Conservation (phyloP, 768 basidiomycete genomes). For the Phlebiopsis flavidoalba region DNA sequence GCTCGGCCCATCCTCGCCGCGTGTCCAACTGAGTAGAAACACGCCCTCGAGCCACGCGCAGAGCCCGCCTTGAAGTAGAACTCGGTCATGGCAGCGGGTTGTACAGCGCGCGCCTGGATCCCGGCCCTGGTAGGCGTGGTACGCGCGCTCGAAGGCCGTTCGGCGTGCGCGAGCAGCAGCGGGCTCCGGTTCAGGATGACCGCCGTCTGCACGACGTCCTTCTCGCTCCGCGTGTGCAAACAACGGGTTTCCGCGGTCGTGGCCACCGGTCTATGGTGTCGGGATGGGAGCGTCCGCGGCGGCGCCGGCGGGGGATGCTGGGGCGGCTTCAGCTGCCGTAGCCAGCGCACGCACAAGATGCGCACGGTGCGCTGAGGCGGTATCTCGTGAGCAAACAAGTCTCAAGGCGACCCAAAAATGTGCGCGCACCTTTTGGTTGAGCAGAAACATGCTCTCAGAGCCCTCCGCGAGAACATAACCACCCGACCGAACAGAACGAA, state of each 20-base stretch:
- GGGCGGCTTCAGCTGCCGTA: conserved; percentile 19
- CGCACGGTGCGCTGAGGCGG: conserved; percentile 2
- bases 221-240: conserved; percentile 26
- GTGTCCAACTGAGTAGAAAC: too few species aligned
- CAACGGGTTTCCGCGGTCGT: background rate
- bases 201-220: conserved; percentile 49
- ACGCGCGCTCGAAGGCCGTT: conserved; percentile 74
- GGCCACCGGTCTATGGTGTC: conserved; percentile 9
- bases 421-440: conserved; percentile 23
- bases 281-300: background rate
- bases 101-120: conserved; percentile 76
- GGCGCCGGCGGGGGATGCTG: background rate
- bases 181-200: conserved; percentile 77
- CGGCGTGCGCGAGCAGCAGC: conserved; percentile 63
- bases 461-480: conserved; percentile 31
- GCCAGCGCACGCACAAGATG: conserved; percentile 14
- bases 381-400: background rate
- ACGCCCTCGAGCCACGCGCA: conserved; percentile 73
- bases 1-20: conserved; percentile 64
- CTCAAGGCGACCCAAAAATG: background rate
- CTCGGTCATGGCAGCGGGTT: conserved; percentile 83
- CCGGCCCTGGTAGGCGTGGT: conserved; percentile 81
- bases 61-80: conserved; percentile 96
- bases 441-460: conserved; percentile 28
- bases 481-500: background rate